phyloP scores from a whole-genome alignment of 2,329 filamentous ascomycete genomes.

The Penicillium sp. region DNA sequence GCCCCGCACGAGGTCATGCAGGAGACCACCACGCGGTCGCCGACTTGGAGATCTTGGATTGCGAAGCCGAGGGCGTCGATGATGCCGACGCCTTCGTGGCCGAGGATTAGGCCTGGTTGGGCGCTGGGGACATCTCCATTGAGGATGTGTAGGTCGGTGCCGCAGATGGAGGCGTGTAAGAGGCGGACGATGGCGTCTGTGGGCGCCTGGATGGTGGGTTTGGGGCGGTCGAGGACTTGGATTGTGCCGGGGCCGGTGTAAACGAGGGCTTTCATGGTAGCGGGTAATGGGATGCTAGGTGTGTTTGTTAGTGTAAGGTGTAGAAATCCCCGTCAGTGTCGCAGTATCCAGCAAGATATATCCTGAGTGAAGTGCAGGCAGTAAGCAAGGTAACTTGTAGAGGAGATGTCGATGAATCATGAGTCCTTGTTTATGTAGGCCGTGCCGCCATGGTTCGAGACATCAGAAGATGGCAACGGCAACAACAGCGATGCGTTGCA shows the following conservation, averaged over 20 bases:
- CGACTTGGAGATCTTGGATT: slow-evolving; percentile 51
- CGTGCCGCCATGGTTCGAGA: background rate
- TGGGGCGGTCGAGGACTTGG: slow-evolving; percentile 45
- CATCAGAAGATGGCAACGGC: background rate
- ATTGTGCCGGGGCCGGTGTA: slow-evolving; percentile 41
- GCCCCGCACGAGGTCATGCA: slow-evolving; percentile 55
- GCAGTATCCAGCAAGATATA: background rate
- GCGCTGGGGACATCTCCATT: slow-evolving; percentile 56
- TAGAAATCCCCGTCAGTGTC: background rate
- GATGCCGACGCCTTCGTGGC: slow-evolving; percentile 57
- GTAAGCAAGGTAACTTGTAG: background rate
- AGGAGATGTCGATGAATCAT: background rate
- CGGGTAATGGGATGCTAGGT: background rate
- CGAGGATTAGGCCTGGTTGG: slow-evolving; percentile 50
- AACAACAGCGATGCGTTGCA: background rate
- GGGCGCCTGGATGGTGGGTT: slow-evolving; percentile 44
- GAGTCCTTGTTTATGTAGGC: background rate
- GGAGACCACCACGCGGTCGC: slow-evolving; percentile 56
- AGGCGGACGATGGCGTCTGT: slow-evolving; percentile 55
- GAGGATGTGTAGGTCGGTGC: slow-evolving; percentile 58
- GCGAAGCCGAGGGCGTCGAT: slow-evolving; percentile 49
- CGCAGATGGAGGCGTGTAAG: slow-evolving; percentile 54
- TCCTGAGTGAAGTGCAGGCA: background rate
- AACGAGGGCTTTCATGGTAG: slow-evolving; percentile 51
- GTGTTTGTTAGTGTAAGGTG: background rate